A percentile compares a stretch with the other conserved stretches of the same genome.
Evolutionary conservation across 176 grass and related monocot species (phyloP).

Genomic region (Hsuehochloa calcarea): DNA sequence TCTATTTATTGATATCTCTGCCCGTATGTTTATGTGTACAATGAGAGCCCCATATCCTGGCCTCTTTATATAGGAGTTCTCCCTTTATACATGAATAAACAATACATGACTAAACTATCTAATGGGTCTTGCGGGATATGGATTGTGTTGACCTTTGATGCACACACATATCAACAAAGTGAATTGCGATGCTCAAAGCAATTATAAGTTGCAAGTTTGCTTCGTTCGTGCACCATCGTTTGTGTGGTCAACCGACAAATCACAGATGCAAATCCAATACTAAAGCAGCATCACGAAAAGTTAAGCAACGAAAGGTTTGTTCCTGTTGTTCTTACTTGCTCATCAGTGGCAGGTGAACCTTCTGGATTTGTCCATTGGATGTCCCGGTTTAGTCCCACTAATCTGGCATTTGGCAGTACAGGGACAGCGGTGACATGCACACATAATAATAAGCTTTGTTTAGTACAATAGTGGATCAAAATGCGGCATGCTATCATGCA

Average conservation of each 20-base stretch:
- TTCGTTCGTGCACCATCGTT: neutral
- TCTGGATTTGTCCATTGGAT: neutral
- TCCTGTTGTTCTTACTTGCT: neutral
- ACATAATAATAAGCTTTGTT: too few species aligned
- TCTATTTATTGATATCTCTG: too few species aligned
- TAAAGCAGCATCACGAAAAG: neutral
- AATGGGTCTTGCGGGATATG: too few species aligned
- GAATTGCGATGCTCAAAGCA: neutral
- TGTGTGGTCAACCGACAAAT: neutral
- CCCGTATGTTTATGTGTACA: too few species aligned
- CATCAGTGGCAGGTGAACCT: neutral
- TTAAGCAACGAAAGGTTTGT: neutral
- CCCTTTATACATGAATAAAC: too few species aligned
- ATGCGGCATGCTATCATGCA: neutral
- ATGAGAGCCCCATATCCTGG: too few species aligned
- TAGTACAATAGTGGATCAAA: neutral
- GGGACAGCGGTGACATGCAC: neutral
- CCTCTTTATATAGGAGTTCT: too few species aligned
- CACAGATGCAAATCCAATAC: neutral
- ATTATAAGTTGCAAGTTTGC: neutral
- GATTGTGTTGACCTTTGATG: too few species aligned
- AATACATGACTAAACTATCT: too few species aligned
- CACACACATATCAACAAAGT: neutral
- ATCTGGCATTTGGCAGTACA: neutral
- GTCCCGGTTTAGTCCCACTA: too few species aligned